Conservation (phyloP, 306 rosid genomes). For the Vachellia pachyceras region DNA sequence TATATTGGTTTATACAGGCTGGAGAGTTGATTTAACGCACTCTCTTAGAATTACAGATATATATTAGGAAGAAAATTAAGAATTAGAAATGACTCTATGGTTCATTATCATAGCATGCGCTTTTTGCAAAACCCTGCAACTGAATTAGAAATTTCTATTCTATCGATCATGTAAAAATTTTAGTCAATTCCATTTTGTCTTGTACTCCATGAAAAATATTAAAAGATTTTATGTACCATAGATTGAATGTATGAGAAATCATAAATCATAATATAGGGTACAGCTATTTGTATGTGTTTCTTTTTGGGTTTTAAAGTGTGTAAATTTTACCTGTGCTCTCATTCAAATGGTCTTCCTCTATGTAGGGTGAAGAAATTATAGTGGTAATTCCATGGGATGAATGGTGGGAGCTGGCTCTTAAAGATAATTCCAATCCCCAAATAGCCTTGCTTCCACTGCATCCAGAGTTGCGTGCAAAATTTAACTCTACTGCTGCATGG, state of each 20-base stretch:
- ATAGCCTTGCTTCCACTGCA: slow-evolving; percentile 95
- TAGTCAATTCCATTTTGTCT: not conserved
- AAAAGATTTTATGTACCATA: not conserved
- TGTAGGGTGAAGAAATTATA: slow-evolving; percentile 94
- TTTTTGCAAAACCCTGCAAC: not conserved
- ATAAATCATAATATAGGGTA: not conserved
- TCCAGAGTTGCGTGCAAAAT: slow-evolving; percentile 73
- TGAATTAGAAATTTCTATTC: not conserved
- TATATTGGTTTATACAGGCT: too few species aligned
- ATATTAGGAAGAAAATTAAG: not conserved
- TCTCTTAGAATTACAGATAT: not conserved
- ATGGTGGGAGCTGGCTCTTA: slow-evolving; percentile 91
- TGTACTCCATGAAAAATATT: not conserved
- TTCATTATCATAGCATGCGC: not conserved
- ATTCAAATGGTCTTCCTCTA: slow-evolving; percentile 25
- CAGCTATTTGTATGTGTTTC: not conserved
- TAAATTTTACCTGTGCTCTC: slow-evolving; percentile 12
- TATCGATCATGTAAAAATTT: not conserved
- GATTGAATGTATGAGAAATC: not conserved
- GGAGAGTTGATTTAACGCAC: too few species aligned
- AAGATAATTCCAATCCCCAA: slow-evolving; percentile 91
- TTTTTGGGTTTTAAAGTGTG: not conserved
- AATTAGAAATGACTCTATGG: not conserved
- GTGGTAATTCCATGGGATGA: slow-evolving; percentile 94
- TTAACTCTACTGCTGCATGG: slow-evolving; percentile 94